Base-by-base conservation (phyloP, 1,284 basidiomycete genomes). In the Ceratobasidium sp. region DNA sequence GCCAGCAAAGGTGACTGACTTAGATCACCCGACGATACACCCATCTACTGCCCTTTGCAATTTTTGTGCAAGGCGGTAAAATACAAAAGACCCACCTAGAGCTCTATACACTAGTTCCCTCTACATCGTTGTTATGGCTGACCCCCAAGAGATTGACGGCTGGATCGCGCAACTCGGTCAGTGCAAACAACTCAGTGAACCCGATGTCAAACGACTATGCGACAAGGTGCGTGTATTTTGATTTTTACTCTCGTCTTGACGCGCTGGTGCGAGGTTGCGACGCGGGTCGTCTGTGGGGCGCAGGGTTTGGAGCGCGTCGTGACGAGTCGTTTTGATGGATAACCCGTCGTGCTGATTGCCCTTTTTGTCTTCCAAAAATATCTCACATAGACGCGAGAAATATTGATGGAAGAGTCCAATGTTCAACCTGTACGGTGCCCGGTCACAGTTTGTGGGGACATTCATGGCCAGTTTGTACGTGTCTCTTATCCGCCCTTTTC, bases 381-480 rank as follows among this genome's bases (percentile, higher is more conserved):
- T 70, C 80, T 82, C 65, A 74, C 78, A 41, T 84, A 98, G 97
- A 96, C 97, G 77, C 91, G 97, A 83, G 97, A 99, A 87, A 97
- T 99, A 81, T 86, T 99, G 84, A 96, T 98, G 91, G 96, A 97
- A 84, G 96, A 98, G 87, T 96, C 95, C 35, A 98, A 98, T 84
- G 96, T 98, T 3, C 97, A 99, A 87, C 96, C 97, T 55, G 97
- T 99, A 77, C 90, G 95, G 85, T 99, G 97, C 88, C 97, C 96
- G 65, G 96, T 98, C 81, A 98, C 96, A 57, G 96, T 98, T 78
- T 98, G 96, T 84, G 96, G 96, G 81, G 97, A 99, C 87, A 99
- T 99, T 81, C 97, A 99, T 86, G 97, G 97, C 79, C 97, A 99
- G 92, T 99, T 99, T 86, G 97, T 99, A 86, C 88, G 96, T 94